Evolutionary conservation across 2,329 filamentous ascomycete genomes (phyloP), one percentile per base, ranked within the genome.

Genomic region (Karstenula rhodostoma): DNA sequence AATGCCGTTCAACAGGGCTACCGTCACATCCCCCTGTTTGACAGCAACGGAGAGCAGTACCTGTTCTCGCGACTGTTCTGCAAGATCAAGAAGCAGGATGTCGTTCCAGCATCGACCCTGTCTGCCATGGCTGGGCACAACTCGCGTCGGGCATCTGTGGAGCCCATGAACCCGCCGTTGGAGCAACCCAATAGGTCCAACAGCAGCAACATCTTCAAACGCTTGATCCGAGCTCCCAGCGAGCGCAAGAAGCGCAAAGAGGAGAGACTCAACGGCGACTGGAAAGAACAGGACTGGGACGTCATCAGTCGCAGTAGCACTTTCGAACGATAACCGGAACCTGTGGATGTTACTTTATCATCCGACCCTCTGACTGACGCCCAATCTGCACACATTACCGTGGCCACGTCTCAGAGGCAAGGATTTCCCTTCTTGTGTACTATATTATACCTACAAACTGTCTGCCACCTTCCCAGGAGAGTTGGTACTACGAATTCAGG

Each of bases 11-110:
- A 94, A 75, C 89, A 95, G 78, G 95, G 95, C 29, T 98, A 95
- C 78, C 93, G 94, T 63, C 96, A 96, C 62, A 83, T 98, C 56
- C 95, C 94, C 12, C 84, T 99, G 17, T 90, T 93, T 77, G 94
- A 98, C 79, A 86, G 88, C 58, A 91, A 93, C 64, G 95, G 94
- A 62, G 94, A 97, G 70, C 92, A 94, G 70, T 98, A 96, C 76
- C 85, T 97, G 46, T 97, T 97, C 79, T 97, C 95, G 2, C 96
- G 93, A 12, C 83, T 99, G 17, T 97, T 98, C 78, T 97, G 94
- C 81, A 90, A 89, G 72, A 91, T 98, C 79, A 89, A 89, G 67
- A 90, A 88, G 66, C 82, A 86, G 61, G 81, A 84, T 6, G 78
- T 81, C 23, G 69, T 83, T 27, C 76, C 82, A 35, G 78, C 83